A percentile compares a stretch with the other conserved stretches of the same genome.
Conservation (phyloP, 1,284 basidiomycete species). For the Rhodotorula sp. region DNA sequence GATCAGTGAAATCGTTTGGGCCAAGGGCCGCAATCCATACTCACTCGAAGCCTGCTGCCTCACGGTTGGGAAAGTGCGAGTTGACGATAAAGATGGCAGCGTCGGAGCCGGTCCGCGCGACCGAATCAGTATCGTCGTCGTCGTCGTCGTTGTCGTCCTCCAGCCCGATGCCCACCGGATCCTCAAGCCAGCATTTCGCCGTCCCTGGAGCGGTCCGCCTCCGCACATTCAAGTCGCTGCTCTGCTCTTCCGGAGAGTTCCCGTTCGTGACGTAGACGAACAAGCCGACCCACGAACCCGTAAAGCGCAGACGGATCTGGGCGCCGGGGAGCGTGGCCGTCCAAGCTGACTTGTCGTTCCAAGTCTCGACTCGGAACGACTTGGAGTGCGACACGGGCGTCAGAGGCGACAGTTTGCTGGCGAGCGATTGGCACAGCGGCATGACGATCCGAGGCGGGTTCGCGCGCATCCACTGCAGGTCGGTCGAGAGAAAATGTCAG, state of each 20-base stretch:
- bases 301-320: slow-evolving; percentile 26
- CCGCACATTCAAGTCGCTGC: neutral
- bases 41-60: slow-evolving; percentile 19
- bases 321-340: slow-evolving; percentile 14
- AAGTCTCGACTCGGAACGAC: slow-evolving; percentile 22
- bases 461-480: slow-evolving; percentile 16
- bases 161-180: neutral
- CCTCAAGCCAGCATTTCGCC: slow-evolving; percentile 32
- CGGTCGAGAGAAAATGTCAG: no score
- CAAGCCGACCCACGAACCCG: slow-evolving; percentile 26
- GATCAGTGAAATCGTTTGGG: no score
- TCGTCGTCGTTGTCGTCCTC: neutral
- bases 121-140: neutral
- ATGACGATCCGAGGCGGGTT: slow-evolving; percentile 6
- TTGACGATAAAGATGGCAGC: slow-evolving; percentile 3
- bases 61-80: slow-evolving; percentile 12
- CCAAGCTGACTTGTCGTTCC: slow-evolving; percentile 36
- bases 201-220: slow-evolving; percentile 12
- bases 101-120: neutral
- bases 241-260: neutral
- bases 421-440: slow-evolving; percentile 18
- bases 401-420: slow-evolving; percentile 6
- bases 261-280: slow-evolving; percentile 33
- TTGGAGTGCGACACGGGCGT: slow-evolving; percentile 14
- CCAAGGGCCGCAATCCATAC: neutral